Evolutionary conservation across 805 yeast species (phyloP), one percentile per base, ranked within the genome.

Genomic region (Ogataea allantospora): DNA sequence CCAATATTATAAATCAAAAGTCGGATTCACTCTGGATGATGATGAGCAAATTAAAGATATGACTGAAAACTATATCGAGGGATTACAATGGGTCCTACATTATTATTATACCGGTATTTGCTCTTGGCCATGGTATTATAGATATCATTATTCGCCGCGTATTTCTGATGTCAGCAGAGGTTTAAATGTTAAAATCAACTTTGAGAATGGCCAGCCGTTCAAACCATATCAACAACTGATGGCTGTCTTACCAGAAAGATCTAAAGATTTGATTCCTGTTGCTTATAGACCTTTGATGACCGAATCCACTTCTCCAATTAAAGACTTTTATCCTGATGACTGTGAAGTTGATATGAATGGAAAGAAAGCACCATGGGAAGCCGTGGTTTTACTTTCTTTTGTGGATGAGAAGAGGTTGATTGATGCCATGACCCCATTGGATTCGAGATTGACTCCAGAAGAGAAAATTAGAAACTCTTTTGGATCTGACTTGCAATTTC

Each of bases 221-320:
- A 77, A 69, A 43, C 99, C 99, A 8, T 91, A 87, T 62, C 91
- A 93, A 60, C 99, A 93, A 66, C 73, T 93, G 53, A 93, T 91
- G 99, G 91, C 96, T 13, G 99, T 93, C 15, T 69, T 93, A 48
- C 99, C 99, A 1, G 96, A 91, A 15, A 79, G 97, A 68, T 88
- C 97, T 4, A 78, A 75, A 37, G 68, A 71, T 30, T 73, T 93
- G 49, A 78, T 93, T 55, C 98, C 99, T 1, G 58, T 70, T 6
- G 77, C 78, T 13, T 84, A 83, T 60, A 77, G 95, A 61, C 73
- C 80, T 3, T 69, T 93, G 46, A 89, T 93, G 96, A 78, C 81
- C 10, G 95, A 89, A 42, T 80, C 78, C 30, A 70, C 71, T 30
- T 89, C 97, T 6, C 95, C 96, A 18, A 88, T 93, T 48, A 73